These are phyloP conservation scores for Pseudoperonospora humuli DNA, from an alignment of 352 stramenopile genomes.

Conservation along the genomic window DNA sequence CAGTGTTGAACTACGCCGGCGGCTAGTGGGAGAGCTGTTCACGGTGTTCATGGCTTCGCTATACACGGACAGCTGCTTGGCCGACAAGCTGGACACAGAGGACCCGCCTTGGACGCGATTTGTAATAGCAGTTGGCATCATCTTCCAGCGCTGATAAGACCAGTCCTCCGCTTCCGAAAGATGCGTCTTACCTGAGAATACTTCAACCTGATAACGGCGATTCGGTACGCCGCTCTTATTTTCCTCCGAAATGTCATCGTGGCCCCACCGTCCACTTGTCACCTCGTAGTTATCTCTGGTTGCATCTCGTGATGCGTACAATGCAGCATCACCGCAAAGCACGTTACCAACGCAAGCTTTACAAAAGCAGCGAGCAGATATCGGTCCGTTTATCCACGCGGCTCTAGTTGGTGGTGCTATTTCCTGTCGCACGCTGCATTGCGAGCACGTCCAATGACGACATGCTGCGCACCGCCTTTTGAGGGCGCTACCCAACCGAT, in stretches of 20 bases:
- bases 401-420: constrained; percentile 22
- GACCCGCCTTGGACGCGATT: constrained; percentile 6
- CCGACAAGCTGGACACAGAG: constrained; percentile 9
- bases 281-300: constrained; percentile 14
- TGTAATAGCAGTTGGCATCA: constrained; percentile 3
- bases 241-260: constrained; percentile 35
- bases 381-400: background rate
- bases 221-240: constrained; percentile 9
- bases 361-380: constrained; percentile 48
- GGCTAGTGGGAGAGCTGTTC: constrained; percentile 19
- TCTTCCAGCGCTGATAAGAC: constrained; percentile 17
- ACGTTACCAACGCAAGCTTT: constrained; percentile 46
- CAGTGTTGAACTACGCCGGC: constrained; percentile 21
- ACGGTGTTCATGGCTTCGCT: constrained; percentile 23
- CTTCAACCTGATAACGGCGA: constrained; percentile 22
- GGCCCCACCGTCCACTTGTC: constrained; percentile 22
- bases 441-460: constrained; percentile 24
- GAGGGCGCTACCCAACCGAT: constrained; percentile 17
- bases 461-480: constrained; percentile 47
- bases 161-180: constrained; percentile 17
- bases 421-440: constrained; percentile 46
- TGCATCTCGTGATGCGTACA: constrained; percentile 40
- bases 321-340: constrained; percentile 37
- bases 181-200: constrained; percentile 13
- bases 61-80: constrained; percentile 18